Percentiles rank a stretch among this genome's conserved stretches.
Evolutionary conservation across 106 monocot genomes (phyloP).

Genomic region (Acanthochlamys bracteata): DNA sequence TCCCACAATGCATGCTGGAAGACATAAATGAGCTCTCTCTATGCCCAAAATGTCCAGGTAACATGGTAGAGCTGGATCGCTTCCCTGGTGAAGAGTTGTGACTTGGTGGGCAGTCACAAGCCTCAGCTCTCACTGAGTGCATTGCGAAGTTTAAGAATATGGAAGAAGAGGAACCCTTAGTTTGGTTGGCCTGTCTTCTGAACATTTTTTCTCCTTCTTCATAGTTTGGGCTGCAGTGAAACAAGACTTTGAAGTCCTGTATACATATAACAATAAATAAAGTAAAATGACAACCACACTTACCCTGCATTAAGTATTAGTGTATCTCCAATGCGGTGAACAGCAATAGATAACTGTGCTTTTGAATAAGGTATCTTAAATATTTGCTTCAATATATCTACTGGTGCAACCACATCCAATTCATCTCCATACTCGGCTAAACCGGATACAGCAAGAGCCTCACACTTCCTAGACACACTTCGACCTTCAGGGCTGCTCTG

Average conservation of each 20-base stretch:
- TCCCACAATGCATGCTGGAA: slow-evolving; percentile 15
- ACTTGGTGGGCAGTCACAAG: slow-evolving; percentile 95
- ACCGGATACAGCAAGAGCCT: slow-evolving; percentile 86
- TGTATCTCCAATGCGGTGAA: slow-evolving; percentile 89
- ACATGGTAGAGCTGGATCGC: slow-evolving; percentile 38
- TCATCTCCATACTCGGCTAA: slow-evolving; percentile 89
- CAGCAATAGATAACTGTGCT: slow-evolving; percentile 76
- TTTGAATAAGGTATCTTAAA: slow-evolving; percentile 99
- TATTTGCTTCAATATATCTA: slow-evolving; percentile 94
- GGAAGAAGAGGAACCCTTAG: slow-evolving; percentile 57
- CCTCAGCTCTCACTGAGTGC: slow-evolving; percentile 98
- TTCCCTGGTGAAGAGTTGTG: slow-evolving; percentile 33
- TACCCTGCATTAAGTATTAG: slow-evolving; percentile 97
- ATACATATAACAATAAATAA: not conserved
- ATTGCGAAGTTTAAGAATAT: slow-evolving; percentile 92
- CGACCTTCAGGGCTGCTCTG: slow-evolving; percentile 44
- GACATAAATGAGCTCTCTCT: slow-evolving; percentile 38
- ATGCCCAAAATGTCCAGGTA: slow-evolving; percentile 46
- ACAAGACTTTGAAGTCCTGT: not conserved
- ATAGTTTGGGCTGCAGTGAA: slow-evolving; percentile 53
- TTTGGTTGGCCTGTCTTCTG: slow-evolving; percentile 62
- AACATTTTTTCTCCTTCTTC: slow-evolving; percentile 86
- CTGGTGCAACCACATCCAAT: slow-evolving; percentile 87
- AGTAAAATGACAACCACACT: slow-evolving; percentile 1
- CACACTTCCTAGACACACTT: slow-evolving; percentile 81